Evolutionary conservation across 169 alveolate species (phyloP).

Genomic region (Babesia ovata): DNA sequence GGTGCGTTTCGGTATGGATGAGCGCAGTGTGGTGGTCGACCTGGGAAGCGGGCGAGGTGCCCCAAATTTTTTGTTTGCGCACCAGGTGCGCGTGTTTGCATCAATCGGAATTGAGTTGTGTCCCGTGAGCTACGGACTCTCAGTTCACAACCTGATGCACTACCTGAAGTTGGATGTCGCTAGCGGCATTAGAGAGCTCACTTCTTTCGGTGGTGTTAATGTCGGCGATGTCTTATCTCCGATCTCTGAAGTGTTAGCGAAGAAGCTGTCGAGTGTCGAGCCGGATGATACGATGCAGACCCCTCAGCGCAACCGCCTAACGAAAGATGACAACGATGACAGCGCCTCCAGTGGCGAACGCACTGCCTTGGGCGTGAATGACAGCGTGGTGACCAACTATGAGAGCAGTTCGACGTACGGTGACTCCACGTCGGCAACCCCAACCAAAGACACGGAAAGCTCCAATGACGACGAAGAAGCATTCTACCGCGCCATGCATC

Average conservation of each 20-base stretch:
- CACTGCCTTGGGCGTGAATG: neutral
- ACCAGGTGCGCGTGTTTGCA: slow-evolving; percentile 59
- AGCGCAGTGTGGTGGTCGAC: slow-evolving; percentile 77
- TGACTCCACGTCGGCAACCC: slow-evolving; percentile 21
- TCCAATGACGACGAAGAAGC: neutral
- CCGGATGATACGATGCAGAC: neutral
- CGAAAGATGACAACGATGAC: neutral
- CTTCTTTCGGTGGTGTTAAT: slow-evolving; percentile 12
- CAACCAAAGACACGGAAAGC: neutral
- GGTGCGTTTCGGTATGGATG: slow-evolving; percentile 78
- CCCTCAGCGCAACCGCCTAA: neutral
- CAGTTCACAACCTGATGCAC: slow-evolving; percentile 41
- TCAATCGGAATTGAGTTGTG: slow-evolving; percentile 74
- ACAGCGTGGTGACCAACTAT: slow-evolving; percentile 28
- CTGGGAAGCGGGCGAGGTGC: slow-evolving; percentile 87
- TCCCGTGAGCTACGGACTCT: slow-evolving; percentile 42
- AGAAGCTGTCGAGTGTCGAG: neutral
- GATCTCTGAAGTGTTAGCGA: neutral
- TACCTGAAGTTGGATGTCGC: slow-evolving; percentile 31
- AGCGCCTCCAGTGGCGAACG: neutral
- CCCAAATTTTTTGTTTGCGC: slow-evolving; percentile 76
- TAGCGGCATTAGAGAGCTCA: slow-evolving; percentile 13
- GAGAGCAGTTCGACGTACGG: slow-evolving; percentile 8
- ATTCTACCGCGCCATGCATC: slow-evolving; percentile 29
- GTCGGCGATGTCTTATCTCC: neutral